Evolutionary conservation across 2,329 filamentous ascomycete species (phyloP).

Genomic region (Acarospora socialis): DNA sequence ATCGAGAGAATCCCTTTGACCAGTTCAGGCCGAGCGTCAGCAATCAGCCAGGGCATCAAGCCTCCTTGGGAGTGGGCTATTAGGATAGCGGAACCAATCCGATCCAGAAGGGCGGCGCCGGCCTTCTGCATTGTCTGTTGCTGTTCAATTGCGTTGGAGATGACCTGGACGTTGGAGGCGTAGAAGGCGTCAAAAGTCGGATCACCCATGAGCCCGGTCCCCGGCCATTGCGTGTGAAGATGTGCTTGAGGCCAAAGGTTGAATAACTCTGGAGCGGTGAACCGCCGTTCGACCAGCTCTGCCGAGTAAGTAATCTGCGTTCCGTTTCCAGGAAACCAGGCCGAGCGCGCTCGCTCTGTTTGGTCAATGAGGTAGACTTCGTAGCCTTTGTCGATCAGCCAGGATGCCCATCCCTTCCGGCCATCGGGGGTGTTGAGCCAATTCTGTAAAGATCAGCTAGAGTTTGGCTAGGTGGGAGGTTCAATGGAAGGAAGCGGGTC

Average conservation of each 20-base stretch:
- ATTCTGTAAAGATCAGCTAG: conserved; percentile 17
- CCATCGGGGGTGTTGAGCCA: conserved; percentile 36
- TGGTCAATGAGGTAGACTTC: conserved; percentile 31
- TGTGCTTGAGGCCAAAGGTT: conserved; percentile 28
- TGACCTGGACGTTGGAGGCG: conserved; percentile 28
- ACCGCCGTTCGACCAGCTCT: conserved; percentile 18
- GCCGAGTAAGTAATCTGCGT: conserved; percentile 10
- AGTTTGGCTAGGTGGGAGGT: conserved; percentile 1
- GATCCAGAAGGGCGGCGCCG: conserved; percentile 29
- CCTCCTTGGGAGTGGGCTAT: conserved; percentile 39
- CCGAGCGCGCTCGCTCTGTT: conserved; percentile 24
- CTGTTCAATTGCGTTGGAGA: conserved; percentile 17
- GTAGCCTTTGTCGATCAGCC: conserved; percentile 32
- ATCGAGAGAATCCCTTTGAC: conserved; percentile 37
- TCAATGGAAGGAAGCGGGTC: not conserved
- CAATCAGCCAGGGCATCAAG: conserved; percentile 32
- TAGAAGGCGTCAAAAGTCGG: conserved; percentile 36
- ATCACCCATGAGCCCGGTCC: conserved; percentile 26
- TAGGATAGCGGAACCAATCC: conserved; percentile 29
- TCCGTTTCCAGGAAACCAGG: conserved; percentile 15
- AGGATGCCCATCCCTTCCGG: conserved; percentile 33
- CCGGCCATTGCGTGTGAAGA: conserved; percentile 30
- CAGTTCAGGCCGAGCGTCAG: conserved; percentile 34
- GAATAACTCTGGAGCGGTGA: conserved; percentile 23
- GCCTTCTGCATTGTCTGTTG: conserved; percentile 24